phyloP scores from a whole-genome alignment of 1,139 yeast genomes.

The Suhomyces kunorum region DNA sequence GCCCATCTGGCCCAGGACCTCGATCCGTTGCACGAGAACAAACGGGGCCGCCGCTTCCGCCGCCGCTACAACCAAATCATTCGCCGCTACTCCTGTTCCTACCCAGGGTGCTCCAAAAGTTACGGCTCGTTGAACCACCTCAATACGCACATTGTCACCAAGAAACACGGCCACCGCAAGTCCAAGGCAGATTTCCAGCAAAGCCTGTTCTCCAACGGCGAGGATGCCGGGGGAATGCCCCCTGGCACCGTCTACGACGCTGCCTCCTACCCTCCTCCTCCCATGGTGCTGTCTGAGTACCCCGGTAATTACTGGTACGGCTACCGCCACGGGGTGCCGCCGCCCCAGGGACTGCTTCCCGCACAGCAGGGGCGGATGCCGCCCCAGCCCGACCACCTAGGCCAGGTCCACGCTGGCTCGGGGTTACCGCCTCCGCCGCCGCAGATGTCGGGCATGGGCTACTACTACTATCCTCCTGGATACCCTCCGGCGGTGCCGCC shows the following conservation, averaged over 20 bases:
- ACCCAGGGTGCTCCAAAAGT: slow-evolving; percentile 62
- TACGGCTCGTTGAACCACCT: slow-evolving; percentile 78
- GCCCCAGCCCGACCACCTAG: slow-evolving; percentile 6
- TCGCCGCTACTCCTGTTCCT: slow-evolving; percentile 63
- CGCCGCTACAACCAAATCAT: slow-evolving; percentile 71
- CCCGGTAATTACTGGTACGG: slow-evolving; percentile 34
- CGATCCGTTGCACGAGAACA: slow-evolving; percentile 18
- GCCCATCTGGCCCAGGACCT: slow-evolving; percentile 14
- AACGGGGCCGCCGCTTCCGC: slow-evolving; percentile 50
- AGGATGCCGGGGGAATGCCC: not conserved
- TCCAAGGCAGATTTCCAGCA: slow-evolving; percentile 65
- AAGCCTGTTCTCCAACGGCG: slow-evolving; percentile 12
- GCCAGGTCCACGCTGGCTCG: slow-evolving; percentile 4
- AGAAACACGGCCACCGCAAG: slow-evolving; percentile 70
- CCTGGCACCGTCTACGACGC: slow-evolving; percentile 8
- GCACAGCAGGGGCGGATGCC: slow-evolving; percentile 2
- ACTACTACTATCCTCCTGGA: slow-evolving; percentile 15
- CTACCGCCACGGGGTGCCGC: slow-evolving; percentile 17
- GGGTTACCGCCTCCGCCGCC: slow-evolving; percentile 11
- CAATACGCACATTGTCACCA: slow-evolving; percentile 73
- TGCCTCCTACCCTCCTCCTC: slow-evolving; percentile 6
- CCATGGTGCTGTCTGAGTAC: slow-evolving; percentile 20
- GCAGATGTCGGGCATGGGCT: slow-evolving; percentile 10
- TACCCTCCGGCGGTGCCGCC: slow-evolving; percentile 10
- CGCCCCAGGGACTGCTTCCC: slow-evolving; percentile 1